phyloP scores from a whole-genome alignment of 1,284 basidiomycete genomes.

The Apiotrichum domesticum region DNA sequence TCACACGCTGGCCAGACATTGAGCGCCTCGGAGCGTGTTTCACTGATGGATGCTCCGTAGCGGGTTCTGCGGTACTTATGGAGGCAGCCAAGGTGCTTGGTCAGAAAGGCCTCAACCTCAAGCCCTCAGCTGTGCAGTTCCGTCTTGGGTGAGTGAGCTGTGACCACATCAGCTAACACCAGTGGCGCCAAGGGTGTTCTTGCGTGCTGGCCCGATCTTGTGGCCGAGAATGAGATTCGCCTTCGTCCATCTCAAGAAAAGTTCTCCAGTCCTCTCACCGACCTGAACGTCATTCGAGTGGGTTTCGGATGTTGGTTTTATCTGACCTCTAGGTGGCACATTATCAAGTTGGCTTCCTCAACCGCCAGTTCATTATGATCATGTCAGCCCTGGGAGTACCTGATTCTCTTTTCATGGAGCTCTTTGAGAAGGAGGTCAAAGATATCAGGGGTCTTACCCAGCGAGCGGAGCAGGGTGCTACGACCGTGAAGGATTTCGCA shows the following conservation, averaged over 20 bases:
- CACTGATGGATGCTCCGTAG: constrained; percentile 44
- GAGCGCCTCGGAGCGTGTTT: constrained; percentile 31
- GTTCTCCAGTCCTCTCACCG: constrained; percentile 33
- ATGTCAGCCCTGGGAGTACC: constrained; percentile 42
- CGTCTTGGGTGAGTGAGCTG: constrained; percentile 33
- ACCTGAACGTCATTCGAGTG: constrained; percentile 41
- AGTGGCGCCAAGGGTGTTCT: constrained; percentile 47
- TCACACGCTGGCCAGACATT: constrained; percentile 3
- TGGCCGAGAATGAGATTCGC: constrained; percentile 26
- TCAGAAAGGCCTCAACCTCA: constrained; percentile 19
- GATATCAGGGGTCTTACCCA: constrained; percentile 31
- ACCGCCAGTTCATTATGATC: constrained; percentile 47
- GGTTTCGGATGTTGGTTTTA: background rate
- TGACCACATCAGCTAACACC: constrained; percentile 2
- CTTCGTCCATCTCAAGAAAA: constrained; percentile 42
- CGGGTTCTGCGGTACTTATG: constrained; percentile 33
- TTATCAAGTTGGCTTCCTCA: constrained; percentile 44
- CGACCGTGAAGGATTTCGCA: constrained; percentile 24
- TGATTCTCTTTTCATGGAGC: constrained; percentile 28
- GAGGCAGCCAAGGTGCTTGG: constrained; percentile 38
- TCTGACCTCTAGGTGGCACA: constrained; percentile 34
- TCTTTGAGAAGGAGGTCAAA: constrained; percentile 34
- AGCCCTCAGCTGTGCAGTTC: constrained; percentile 45
- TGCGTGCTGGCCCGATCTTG: constrained; percentile 36
- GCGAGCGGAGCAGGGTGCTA: constrained; percentile 17